A percentile compares a stretch with the other conserved stretches of the same genome.
phyloP scores from a whole-genome alignment of 2,329 filamentous ascomycete genomes.

The Colletotrichum australisinense region DNA sequence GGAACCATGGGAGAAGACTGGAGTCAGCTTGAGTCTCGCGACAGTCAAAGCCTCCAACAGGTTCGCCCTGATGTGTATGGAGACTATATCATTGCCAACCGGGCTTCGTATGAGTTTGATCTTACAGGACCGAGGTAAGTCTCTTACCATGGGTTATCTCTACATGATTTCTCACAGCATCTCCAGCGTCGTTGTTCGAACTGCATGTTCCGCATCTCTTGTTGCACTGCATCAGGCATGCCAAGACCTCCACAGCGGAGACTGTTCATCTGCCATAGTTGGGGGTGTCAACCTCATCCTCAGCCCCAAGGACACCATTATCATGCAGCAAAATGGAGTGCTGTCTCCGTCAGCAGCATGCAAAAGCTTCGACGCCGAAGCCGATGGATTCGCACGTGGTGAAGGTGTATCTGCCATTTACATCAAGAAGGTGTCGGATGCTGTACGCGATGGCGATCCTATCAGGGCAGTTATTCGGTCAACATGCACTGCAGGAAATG shows the following conservation, averaged over 20 bases:
- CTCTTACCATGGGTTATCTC: too few relatives aligned
- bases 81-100: conserved; percentile 45
- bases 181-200: conserved; percentile 46
- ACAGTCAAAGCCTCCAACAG: conserved; percentile 35
- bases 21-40: conserved; percentile 35
- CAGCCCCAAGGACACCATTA: conserved; percentile 42
- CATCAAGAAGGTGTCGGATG: conserved; percentile 59
- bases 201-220: conserved; percentile 53
- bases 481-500: conserved; percentile 53
- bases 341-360: conserved; percentile 47
- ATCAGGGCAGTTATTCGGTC: conserved; percentile 52
- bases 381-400: conserved; percentile 62
- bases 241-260: conserved; percentile 41
- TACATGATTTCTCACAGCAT: neutral
- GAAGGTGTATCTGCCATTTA: conserved; percentile 59
- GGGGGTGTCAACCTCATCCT: conserved; percentile 51
- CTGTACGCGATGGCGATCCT: conserved; percentile 58
- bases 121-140: conserved; percentile 46
- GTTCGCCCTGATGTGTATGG: conserved; percentile 40
- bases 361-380: conserved; percentile 54
- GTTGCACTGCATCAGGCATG: conserved; percentile 50
- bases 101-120: conserved; percentile 46
- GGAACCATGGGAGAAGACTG: conserved; percentile 46
- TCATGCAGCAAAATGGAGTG: conserved; percentile 48
- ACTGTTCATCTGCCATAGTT: conserved; percentile 47